Evolutionary conservation across 2,329 filamentous ascomycete genomes (phyloP), one percentile per base, ranked within the genome.

Genomic region (Coccinonectria pachysandricola): DNA sequence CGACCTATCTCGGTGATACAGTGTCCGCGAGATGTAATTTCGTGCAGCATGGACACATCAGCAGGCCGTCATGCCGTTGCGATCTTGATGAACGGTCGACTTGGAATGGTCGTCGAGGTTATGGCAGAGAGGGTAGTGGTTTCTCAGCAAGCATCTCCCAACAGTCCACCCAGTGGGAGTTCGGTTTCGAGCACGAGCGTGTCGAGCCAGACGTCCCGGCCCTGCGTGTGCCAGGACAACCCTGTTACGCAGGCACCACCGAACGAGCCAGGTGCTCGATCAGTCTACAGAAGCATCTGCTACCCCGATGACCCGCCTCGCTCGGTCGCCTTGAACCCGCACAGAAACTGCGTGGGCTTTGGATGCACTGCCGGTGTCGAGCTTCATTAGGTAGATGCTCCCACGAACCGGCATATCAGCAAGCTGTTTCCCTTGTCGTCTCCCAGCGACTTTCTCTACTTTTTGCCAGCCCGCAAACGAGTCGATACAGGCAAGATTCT

Each of bases 281-380:
- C 40, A 21, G 35, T 52, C 19, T 54, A 52, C 42, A 57, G 62
- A 20, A 59, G 68, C 34, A 43, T 80, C 20, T 77, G 75, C 42
- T 71, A 65, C 2, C 52, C 65, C 19, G 67, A 78, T 27, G 72
- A 79, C 35, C 69, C 69, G 10, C 75, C 76, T 8, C 64, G 69
- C n/a, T 76, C 71, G 19, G 65, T 79, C 7, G 68, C 75, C 1
- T 68, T 80, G 17, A 78, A 70, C 38, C 75, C 75, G n/a, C 68
- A 75, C 31, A 62, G 71, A 23, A 63, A 65, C 26, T 78, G 72
- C 38, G 68, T 78, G 17, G 75, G 73, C 7, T 80, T 79, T 53
- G 75, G 75, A 9, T 77, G 71, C 36, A 63, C 65, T 8, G 59
- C 64, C 6, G 70, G 74, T 1, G 69, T 79, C 27, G 75, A 79